Evolutionary conservation across 2,329 filamentous ascomycete species (phyloP), one percentile per base, ranked within the genome.

Genomic region (Gyromitra esculenta): DNA sequence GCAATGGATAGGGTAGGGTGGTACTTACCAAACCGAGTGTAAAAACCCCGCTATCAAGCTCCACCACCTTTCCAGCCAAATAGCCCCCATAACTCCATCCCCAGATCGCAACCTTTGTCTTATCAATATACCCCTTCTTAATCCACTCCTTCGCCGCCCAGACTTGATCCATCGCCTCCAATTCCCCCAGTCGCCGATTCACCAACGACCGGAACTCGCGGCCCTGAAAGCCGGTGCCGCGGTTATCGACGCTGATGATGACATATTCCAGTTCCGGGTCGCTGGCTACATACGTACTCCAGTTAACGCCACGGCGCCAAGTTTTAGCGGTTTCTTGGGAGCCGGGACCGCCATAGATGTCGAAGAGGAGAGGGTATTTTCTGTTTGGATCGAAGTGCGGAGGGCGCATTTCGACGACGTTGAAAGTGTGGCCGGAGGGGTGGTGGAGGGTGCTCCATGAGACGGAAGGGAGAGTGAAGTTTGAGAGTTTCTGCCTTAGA

Each of bases 41-140:
- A 82, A 92, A 91, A 15, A 87, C 86, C 0, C 87, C 88, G 18
- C 87, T 88, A 81, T 89, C 84, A 1, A 68, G 35, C 81, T 92
- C 90, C 6, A 92, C 84, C 0, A 91, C 89, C 83, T 92, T 92
- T 66, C 88, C 84, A 0, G 88, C 86, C 0, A 92, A 85, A 80
- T 90, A 92, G 1, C 90, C 90, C 11, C 90, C 90, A 79, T 88
- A 92, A 0, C 87, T 90, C 89, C 89, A 91, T 1, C 90, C 90
- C 85, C 88, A 91, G 81, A 92, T 91, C 52, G 87, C 89, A 13
- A 92, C 85, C 80, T 89, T 87, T 9, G 86, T 82, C 0, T 84
- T 82, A 80, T 92, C 88, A 73, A 91, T 85, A 81, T 86, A 92
- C 0, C 83, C 71, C 73, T 85, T 84, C 41, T 83, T 82, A 0